Evolutionary conservation across 2,329 filamentous ascomycete species (phyloP), one percentile per base, ranked within the genome.

Genomic region (Fusarium setosum): DNA sequence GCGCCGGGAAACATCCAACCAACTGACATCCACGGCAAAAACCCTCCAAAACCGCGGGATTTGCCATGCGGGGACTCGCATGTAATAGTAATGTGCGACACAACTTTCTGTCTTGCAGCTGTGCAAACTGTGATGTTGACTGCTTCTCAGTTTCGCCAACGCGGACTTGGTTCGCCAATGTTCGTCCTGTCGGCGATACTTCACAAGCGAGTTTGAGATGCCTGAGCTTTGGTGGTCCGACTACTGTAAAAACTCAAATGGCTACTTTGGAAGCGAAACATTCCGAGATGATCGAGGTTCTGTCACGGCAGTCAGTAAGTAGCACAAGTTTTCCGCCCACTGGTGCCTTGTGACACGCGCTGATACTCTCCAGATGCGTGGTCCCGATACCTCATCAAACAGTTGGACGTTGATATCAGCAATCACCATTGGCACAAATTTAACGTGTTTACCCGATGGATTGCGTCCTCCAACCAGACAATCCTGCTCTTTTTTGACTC

Each of bases 251-350:
- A 73, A 74, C 32, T 73, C 77, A 3, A 81, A 80, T n/a, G 79
- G 78, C 0, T 78, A 79, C 29, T 79, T 81, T 60, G 79, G 79
- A 1, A 74, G 72, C 44, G 72, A 75, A 17, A 67, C 58, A 10
- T 4, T 75, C 77, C 26, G 75, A 80, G 41, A 68, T 4, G 17
- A 35, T 0, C 2, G 61, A 9, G 64, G 56, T 0, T 17, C 12
- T 1, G 53, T 68, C 17, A 23, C n/a, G 0, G 37, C 35, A 4
- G 9, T 62, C 3, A 67, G 65, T 67, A 21, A 18, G 52, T 5
- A 1, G 7, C 2, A 1, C 1, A 24, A 1, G n/a, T n/a, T n/a
- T n/a, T 1, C 15, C 15, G 1, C 20, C n/a, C 20, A 18, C 17
- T 8, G 13, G 15, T 38, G 9, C 11, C 8, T 5, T 5, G 4